These are phyloP conservation scores for Diaporthe aspalathi DNA, from an alignment of 2,329 filamentous ascomycete species.

Conservation along the genomic window DNA sequence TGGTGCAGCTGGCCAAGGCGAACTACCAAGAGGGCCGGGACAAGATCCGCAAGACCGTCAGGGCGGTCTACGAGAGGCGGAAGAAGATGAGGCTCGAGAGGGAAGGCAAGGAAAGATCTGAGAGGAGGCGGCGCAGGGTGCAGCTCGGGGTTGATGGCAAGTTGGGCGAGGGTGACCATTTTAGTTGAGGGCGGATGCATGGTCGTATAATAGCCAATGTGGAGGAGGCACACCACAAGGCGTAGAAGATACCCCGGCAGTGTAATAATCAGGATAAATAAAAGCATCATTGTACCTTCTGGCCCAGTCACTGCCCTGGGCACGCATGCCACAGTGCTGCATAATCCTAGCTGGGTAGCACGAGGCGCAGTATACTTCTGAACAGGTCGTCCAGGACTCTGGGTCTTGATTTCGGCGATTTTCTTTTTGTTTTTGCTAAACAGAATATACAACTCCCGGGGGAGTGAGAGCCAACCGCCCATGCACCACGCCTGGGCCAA, in stretches of 20 bases:
- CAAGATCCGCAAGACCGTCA: constrained; percentile 80
- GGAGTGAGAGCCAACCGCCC: constrained; percentile 33
- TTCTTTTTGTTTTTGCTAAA: constrained; percentile 15
- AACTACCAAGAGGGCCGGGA: constrained; percentile 89
- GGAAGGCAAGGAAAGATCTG: constrained; percentile 54
- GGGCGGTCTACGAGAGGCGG: constrained; percentile 94
- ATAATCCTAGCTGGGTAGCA: neutral
- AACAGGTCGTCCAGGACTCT: too few species aligned
- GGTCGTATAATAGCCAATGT: neutral
- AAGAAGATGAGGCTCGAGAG: constrained; percentile 72
- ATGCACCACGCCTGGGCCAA: neutral
- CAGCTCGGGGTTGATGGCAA: constrained; percentile 64
- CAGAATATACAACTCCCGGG: constrained; percentile 37
- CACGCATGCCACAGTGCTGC: too few species aligned
- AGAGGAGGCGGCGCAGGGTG: constrained; percentile 59
- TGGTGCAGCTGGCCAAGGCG: constrained; percentile 82
- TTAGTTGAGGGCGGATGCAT: constrained; percentile 58
- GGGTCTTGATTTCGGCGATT: constrained; percentile 13
- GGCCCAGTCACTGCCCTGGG: neutral
- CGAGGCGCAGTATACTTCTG: too few species aligned
- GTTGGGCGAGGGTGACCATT: constrained; percentile 74
- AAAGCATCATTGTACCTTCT: neutral
- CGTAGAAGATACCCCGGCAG: constrained; percentile 34
- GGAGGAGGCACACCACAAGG: neutral
- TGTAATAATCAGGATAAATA: neutral